phyloP scores from a whole-genome alignment of 148 eudicot genomes.

The Drosera capensis region DNA sequence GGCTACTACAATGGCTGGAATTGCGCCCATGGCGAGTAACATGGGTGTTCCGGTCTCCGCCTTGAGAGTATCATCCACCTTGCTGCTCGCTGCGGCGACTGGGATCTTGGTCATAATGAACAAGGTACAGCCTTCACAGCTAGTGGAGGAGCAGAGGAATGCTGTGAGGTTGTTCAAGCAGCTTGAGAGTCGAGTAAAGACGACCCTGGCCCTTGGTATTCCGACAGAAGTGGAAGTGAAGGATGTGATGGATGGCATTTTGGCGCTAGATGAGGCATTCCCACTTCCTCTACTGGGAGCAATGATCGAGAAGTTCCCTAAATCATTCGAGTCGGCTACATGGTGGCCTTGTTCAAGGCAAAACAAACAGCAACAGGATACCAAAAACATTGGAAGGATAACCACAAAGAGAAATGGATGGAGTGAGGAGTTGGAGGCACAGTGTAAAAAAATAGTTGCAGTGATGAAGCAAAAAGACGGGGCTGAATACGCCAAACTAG shows the following conservation, averaged over 20 bases:
- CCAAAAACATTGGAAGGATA: neutral
- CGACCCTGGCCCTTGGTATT: neutral
- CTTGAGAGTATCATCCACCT: too few species aligned
- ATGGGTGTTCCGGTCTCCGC: too few species aligned
- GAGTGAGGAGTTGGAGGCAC: conserved; percentile 33
- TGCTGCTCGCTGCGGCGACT: too few species aligned
- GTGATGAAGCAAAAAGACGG: conserved; percentile 29
- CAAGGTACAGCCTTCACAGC: conserved; percentile 60
- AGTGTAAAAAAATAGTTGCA: conserved; percentile 27
- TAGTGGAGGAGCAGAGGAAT: neutral
- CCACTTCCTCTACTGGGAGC: conserved; percentile 51
- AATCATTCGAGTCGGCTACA: conserved; percentile 22
- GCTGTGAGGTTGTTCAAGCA: neutral
- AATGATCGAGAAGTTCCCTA: conserved; percentile 57
- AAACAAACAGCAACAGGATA: neutral
- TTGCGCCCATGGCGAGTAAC: too few species aligned
- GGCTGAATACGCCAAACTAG: conserved; percentile 45
- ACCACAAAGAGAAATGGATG: conserved; percentile 22
- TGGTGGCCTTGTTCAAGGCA: conserved; percentile 32
- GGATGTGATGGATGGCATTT: conserved; percentile 23
- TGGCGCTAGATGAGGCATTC: conserved; percentile 46
- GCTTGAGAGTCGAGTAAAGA: neutral
- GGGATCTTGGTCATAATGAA: too few species aligned
- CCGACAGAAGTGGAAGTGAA: conserved; percentile 8
- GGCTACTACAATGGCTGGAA: too few species aligned